phyloP scores from a whole-genome alignment of 371 early-diverging fungal genomes.

The Apophysomyces ossiformis region DNA sequence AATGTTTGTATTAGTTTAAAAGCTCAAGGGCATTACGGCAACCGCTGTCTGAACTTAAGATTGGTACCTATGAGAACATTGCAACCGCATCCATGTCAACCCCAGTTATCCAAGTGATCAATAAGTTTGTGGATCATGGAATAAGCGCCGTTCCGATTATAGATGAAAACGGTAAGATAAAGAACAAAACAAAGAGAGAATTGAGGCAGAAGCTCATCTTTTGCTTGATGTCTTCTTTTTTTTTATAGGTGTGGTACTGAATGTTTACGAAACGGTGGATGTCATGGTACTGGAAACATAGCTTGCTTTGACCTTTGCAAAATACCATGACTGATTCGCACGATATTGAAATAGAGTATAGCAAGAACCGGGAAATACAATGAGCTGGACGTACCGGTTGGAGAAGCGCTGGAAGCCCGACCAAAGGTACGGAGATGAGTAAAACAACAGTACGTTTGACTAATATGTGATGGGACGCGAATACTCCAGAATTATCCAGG shows the following conservation, averaged over 20 bases:
- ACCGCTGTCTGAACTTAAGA: conserved; percentile 76
- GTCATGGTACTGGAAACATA: conserved; percentile 75
- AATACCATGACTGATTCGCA: neutral
- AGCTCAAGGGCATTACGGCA: conserved; percentile 67
- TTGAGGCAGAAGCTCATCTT: neutral
- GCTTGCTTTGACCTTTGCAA: neutral
- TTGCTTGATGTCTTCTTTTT: conserved; percentile 24
- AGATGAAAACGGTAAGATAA: conserved; percentile 72
- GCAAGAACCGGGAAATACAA: conserved; percentile 52
- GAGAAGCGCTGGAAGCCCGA: conserved; percentile 81
- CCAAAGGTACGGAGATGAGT: conserved; percentile 58
- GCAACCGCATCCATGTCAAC: conserved; percentile 79
- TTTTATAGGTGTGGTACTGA: conserved; percentile 66
- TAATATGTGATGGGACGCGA: too few relatives aligned
- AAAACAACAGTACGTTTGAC: too few relatives aligned
- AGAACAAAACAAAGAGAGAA: too few relatives aligned
- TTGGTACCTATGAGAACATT: conserved; percentile 86
- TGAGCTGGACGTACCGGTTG: conserved; percentile 84
- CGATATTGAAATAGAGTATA: conserved; percentile 40
- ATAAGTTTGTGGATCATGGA: conserved; percentile 83
- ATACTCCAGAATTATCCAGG: conserved; percentile 80
- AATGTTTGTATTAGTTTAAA: conserved; percentile 51
- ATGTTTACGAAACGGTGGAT: conserved; percentile 95
- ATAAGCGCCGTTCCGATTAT: conserved; percentile 94
- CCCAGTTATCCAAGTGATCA: conserved; percentile 86